phyloP scores from a whole-genome alignment of 306 rosid genomes.

The Astragalus membranaceus region DNA sequence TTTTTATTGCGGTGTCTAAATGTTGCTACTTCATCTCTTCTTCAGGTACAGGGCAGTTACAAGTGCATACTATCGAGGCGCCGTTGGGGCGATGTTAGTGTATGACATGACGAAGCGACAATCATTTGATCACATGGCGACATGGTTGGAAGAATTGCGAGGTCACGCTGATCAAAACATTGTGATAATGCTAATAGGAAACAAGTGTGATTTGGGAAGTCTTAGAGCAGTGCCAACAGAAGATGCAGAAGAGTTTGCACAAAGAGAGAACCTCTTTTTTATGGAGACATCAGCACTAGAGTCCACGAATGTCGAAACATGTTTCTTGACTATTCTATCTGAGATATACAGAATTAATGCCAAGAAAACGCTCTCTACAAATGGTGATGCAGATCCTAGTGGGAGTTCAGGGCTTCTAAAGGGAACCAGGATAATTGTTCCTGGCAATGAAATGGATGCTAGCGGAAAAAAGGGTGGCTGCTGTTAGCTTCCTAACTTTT shows the following conservation, averaged over 20 bases:
- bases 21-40: neutral
- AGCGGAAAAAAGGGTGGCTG: constrained; percentile 41
- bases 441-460: constrained; percentile 30
- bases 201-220: constrained; percentile 70
- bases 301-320: constrained; percentile 81
- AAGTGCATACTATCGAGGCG: constrained; percentile 90
- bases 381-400: constrained; percentile 30
- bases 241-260: constrained; percentile 89
- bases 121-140: constrained; percentile 84
- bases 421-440: constrained; percentile 66
- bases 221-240: constrained; percentile 89
- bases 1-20: too few relatives aligned
- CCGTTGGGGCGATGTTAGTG: constrained; percentile 88
- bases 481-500: constrained; percentile 43
- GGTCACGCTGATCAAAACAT: constrained; percentile 79
- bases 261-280: constrained; percentile 85
- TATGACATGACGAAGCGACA: constrained; percentile 87
- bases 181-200: constrained; percentile 76
- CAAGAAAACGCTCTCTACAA: constrained; percentile 52
- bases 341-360: constrained; percentile 68
- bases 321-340: constrained; percentile 63
- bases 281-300: constrained; percentile 95
- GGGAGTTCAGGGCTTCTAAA: constrained; percentile 46
- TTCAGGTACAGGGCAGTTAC: constrained; percentile 84
- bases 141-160: constrained; percentile 83